Evolutionary conservation across 345 rosid genomes (phyloP).

Genomic region (Eucalyptus victrix): DNA sequence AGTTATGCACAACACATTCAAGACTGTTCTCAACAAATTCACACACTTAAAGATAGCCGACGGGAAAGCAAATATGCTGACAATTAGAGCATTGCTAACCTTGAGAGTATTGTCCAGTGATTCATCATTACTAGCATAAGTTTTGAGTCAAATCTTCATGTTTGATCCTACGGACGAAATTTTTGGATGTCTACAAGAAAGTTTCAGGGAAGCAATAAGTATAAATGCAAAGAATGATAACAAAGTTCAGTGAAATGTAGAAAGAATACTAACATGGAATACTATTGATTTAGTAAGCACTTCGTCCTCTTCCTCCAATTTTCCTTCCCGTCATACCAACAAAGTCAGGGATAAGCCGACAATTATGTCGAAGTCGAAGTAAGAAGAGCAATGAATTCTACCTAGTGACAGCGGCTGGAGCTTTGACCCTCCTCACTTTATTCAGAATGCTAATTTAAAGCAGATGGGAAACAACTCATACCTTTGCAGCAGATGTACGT

Average conservation of each 20-base stretch:
- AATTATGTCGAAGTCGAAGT: too few relatives aligned
- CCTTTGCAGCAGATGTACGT: slow-evolving; percentile 35
- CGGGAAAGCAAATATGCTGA: not conserved
- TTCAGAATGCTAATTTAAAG: not conserved
- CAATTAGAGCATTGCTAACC: not conserved
- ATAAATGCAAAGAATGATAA: not conserved
- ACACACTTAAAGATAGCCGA: not conserved
- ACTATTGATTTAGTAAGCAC: not conserved
- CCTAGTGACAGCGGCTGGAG: not conserved
- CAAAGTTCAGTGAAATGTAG: not conserved
- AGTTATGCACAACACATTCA: too few relatives aligned
- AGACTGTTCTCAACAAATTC: too few relatives aligned
- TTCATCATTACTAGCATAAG: not conserved
- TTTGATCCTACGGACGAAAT: not conserved
- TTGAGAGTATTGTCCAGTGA: not conserved
- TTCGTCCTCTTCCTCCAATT: slow-evolving; percentile 7
- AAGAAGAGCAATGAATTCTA: not conserved
- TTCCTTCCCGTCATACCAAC: not conserved
- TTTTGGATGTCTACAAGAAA: not conserved
- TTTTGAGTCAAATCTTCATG: not conserved
- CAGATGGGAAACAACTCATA: not conserved
- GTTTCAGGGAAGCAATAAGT: too few relatives aligned
- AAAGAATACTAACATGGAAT: not conserved
- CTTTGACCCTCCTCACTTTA: not conserved
- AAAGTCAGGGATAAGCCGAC: not conserved